Evolutionary conservation across 768 basidiomycete species (phyloP).

Genomic region (Calocera viscosa): DNA sequence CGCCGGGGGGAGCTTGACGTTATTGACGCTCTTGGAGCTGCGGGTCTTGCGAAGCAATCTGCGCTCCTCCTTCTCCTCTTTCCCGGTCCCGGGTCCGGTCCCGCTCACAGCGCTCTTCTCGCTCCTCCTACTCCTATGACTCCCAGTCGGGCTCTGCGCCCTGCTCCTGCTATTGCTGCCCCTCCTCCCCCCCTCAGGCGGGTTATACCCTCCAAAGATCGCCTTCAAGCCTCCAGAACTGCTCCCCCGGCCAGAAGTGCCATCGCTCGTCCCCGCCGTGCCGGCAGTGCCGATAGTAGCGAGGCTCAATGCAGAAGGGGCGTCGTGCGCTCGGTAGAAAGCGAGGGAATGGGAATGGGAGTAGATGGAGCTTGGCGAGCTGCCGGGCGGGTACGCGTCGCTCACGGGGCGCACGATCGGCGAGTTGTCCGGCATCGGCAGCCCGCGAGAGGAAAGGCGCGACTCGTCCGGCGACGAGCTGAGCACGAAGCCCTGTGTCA

Average conservation of each 20-base stretch:
- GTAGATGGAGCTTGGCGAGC: neutral
- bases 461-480: neutral
- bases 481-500: neutral
- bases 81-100: neutral
- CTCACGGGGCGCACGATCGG: neutral
- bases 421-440: constrained; percentile 5
- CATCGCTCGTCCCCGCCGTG: neutral
- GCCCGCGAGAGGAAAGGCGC: neutral
- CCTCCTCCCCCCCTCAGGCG: neutral
- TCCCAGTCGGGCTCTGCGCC: neutral
- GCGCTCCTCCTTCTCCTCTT: neutral
- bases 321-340: neutral
- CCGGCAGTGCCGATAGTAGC: neutral
- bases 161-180: neutral
- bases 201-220: neutral
- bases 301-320: neutral
- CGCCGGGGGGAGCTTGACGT: neutral
- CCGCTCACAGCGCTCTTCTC: neutral
- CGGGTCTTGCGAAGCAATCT: neutral
- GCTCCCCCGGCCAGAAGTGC: neutral
- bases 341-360: neutral
- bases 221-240: neutral
- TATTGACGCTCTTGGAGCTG: neutral
- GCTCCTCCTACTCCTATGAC: neutral
- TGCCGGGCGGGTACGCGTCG: neutral